A percentile compares a stretch with the other conserved stretches of the same genome.
Evolutionary conservation across 2,329 filamentous ascomycete species (phyloP).

Genomic region (Paraconiothyrium brasiliense): DNA sequence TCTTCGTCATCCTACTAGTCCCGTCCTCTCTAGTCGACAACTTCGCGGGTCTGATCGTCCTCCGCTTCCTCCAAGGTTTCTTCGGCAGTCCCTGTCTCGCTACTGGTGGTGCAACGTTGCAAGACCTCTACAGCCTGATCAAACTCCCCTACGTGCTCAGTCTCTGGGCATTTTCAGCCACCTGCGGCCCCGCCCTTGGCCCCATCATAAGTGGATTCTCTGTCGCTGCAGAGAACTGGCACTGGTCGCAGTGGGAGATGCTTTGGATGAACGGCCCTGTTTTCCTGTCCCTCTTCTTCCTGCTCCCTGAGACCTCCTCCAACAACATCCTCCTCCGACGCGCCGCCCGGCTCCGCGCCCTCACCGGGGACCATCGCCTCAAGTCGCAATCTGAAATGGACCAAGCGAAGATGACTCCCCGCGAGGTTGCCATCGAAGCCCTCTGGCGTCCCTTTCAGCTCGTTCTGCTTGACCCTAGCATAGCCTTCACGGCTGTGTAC

Average conservation of each 20-base stretch:
- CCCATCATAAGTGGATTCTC: constrained; percentile 78
- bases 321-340: constrained; percentile 77
- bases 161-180: constrained; percentile 57
- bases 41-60: constrained; percentile 70
- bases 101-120: constrained; percentile 49
- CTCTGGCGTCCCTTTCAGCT: constrained; percentile 81
- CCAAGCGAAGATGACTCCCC: constrained; percentile 50
- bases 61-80: constrained; percentile 53
- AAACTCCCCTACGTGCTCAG: constrained; percentile 57
- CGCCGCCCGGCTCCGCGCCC: constrained; percentile 74
- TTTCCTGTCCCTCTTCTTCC: constrained; percentile 82
- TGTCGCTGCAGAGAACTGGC: constrained; percentile 75
- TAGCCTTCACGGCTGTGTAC: constrained; percentile 83
- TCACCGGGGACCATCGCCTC: constrained; percentile 70
- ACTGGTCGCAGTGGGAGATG: constrained; percentile 89
- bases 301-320: constrained; percentile 86
- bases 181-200: constrained; percentile 70
- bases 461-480: constrained; percentile 83
- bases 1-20: constrained; percentile 74
- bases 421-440: constrained; percentile 62
- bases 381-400: constrained; percentile 85
- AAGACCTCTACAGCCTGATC: constrained; percentile 53
- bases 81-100: constrained; percentile 51
- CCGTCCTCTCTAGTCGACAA: constrained; percentile 71
- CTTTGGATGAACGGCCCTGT: constrained; percentile 77